Evolutionary conservation across 2,329 filamentous ascomycete genomes (phyloP), one percentile per base, ranked within the genome.

Genomic region (Colletotrichum siamense): DNA sequence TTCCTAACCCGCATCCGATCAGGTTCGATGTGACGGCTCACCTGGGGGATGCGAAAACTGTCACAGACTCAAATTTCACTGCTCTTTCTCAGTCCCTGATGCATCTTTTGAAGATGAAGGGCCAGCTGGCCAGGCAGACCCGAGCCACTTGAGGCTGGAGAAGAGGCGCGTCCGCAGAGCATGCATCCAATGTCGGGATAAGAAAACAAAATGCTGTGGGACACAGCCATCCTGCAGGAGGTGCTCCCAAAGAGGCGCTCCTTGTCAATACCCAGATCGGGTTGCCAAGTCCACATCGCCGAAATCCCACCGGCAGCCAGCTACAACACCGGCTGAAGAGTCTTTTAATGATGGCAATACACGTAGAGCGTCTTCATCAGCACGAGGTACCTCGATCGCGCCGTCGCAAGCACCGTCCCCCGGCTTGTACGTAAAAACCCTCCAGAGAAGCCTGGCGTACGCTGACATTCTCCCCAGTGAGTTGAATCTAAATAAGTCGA

Each of bases 151-250:
- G 61, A 73, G 67, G 26, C 30, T 77, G 18, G 75, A 77, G 39
- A 74, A 73, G 34, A 66, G 75, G 4, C 65, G 75, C 12, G 75
- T 77, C 26, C 71, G 75, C 24, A 70, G 71, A 39, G 75, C 75
- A 5, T 77, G 75, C 61, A 63, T 74, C 3, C 59, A 64, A 24
- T 77, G 75, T 18, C 18, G 75, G 10, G 71, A 74, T 15, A 73
- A 73, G 52, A 77, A 77, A 55, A 74, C 75, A 6, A 77, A 77
- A 28, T 77, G 75, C 28, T 74, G 65, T 5, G 75, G 75, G 3
- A 74, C 71, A 1, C 71, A 74, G 13, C 75, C 75, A 6, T 66
- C 66, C 4, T 77, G 75, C 39, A 52, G 62, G 24, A 59, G 75
- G 3, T 77, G 75, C 16, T 55, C 49, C 16, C 49, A 61, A 10